Evolutionary conservation across 2,329 filamentous ascomycete species (phyloP).

Genomic region (Nothophaeocryptopus gaeumannii): DNA sequence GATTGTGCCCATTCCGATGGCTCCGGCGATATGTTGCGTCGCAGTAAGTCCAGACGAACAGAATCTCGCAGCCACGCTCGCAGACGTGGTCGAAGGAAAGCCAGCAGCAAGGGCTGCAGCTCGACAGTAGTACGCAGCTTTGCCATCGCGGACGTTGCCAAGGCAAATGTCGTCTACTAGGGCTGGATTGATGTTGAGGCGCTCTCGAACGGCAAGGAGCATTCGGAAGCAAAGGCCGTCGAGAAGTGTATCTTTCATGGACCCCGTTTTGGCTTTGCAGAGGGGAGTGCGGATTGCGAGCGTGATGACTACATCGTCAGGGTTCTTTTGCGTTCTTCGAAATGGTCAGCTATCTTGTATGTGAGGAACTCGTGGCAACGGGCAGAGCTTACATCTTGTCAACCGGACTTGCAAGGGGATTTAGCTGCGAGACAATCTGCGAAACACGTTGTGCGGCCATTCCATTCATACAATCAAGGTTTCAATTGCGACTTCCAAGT

Average conservation of each 20-base stretch:
- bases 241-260: constrained; percentile 88
- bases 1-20: constrained; percentile 71
- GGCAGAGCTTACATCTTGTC: constrained; percentile 18
- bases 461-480: no score
- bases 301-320: constrained; percentile 96
- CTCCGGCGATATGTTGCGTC: constrained; percentile 70
- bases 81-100: constrained; percentile 80
- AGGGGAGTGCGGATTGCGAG: constrained; percentile 86
- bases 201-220: constrained; percentile 58
- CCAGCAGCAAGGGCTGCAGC: constrained; percentile 84
- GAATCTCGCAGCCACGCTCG: constrained; percentile 83
- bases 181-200: constrained; percentile 33
- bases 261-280: constrained; percentile 83
- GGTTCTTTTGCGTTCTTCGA: constrained; percentile 57
- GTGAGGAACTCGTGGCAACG: neutral
- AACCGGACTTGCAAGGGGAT: constrained; percentile 16
- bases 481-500: no score
- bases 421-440: constrained; percentile 19
- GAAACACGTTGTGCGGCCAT: constrained; percentile 15
- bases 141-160: constrained; percentile 80
- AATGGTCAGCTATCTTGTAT: neutral
- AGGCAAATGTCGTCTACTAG: constrained; percentile 70
- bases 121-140: constrained; percentile 83
- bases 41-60: constrained; percentile 74
- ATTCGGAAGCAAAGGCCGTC: constrained; percentile 84